A percentile compares a stretch with the other conserved stretches of the same genome.
Evolutionary conservation across 768 basidiomycete genomes (phyloP).

Genomic region (Hortiboletus campestris): DNA sequence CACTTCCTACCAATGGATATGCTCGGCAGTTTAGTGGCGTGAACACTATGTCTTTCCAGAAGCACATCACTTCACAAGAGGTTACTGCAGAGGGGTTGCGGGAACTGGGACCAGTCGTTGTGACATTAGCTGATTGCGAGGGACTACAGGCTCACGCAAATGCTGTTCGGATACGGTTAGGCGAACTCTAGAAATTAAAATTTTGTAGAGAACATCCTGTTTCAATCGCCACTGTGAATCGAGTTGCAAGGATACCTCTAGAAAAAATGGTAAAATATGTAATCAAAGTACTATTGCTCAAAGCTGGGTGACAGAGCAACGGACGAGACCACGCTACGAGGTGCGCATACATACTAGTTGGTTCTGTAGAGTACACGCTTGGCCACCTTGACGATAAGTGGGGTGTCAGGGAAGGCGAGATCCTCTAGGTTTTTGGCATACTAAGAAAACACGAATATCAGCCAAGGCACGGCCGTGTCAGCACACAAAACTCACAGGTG

Average conservation of each 20-base stretch:
- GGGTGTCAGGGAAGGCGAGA: constrained; percentile 91
- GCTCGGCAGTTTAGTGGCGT: constrained; percentile 98
- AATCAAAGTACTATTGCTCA: constrained; percentile 16
- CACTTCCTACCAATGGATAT: constrained; percentile 93
- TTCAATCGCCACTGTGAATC: background rate
- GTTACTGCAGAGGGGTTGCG: constrained; percentile 76
- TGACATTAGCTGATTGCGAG: constrained; percentile 90
- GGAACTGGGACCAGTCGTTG: constrained; percentile 82
- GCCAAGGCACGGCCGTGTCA: constrained; percentile 8
- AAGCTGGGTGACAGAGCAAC: constrained; percentile 11
- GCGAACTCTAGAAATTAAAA: constrained; percentile 3
- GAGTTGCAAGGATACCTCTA: constrained; percentile 8
- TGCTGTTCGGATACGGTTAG: constrained; percentile 84
- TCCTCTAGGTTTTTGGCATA: constrained; percentile 89
- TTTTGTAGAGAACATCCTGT: background rate
- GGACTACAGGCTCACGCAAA: constrained; percentile 94
- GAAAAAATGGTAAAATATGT: constrained; percentile 12
- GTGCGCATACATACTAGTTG: constrained; percentile 48
- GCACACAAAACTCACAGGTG: constrained; percentile 62
- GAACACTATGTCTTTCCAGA: constrained; percentile 96
- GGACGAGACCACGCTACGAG: constrained; percentile 10
- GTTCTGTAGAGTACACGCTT: constrained; percentile 90
- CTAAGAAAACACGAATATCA: constrained; percentile 38
- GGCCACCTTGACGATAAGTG: constrained; percentile 89
- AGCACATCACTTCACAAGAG: constrained; percentile 97